phyloP scores from a whole-genome alignment of 1,139 yeast genomes.

The Eremothecium coryli region DNA sequence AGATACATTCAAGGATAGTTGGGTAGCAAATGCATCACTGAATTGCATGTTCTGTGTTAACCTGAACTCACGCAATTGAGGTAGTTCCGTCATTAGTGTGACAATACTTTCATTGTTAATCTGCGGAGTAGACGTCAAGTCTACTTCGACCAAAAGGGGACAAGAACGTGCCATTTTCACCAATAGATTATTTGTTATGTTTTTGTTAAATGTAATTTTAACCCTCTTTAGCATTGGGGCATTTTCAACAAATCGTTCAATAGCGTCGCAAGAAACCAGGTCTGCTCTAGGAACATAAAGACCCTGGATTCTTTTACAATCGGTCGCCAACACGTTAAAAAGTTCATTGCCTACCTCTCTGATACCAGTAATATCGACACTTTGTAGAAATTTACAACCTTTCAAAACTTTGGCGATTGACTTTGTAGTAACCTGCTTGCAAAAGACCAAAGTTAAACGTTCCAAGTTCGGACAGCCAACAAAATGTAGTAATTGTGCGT shows the following conservation, averaged over 20 bases:
- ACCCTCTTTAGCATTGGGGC: constrained; percentile 78
- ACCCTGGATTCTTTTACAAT: constrained; percentile 77
- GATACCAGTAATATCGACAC: constrained; percentile 88
- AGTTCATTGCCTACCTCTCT: constrained; percentile 58
- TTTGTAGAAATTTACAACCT: constrained; percentile 64
- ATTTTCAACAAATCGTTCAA: constrained; percentile 47
- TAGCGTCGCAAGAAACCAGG: constrained; percentile 54
- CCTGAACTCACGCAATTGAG: constrained; percentile 74
- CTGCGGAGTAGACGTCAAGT: constrained; percentile 72
- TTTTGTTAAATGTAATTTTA: constrained; percentile 64
- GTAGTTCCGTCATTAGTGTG: constrained; percentile 52
- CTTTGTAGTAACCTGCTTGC: constrained; percentile 52
- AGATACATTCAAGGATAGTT: constrained; percentile 22
- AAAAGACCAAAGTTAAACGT: constrained; percentile 75
- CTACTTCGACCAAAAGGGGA: constrained; percentile 78
- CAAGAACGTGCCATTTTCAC: constrained; percentile 57
- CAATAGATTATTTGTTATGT: constrained; percentile 64
- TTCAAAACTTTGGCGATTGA: constrained; percentile 55
- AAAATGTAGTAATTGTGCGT: constrained; percentile 47
- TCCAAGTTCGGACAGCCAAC: constrained; percentile 68
- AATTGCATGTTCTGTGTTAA: constrained; percentile 65
- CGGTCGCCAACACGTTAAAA: constrained; percentile 56
- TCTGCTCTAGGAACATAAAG: constrained; percentile 83
- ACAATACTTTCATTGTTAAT: constrained; percentile 57
- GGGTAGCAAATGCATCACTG: constrained; percentile 41